Conservation (phyloP, 225 moss, liverwort and hornwort genomes). For the Antitrichia curtipendula region DNA sequence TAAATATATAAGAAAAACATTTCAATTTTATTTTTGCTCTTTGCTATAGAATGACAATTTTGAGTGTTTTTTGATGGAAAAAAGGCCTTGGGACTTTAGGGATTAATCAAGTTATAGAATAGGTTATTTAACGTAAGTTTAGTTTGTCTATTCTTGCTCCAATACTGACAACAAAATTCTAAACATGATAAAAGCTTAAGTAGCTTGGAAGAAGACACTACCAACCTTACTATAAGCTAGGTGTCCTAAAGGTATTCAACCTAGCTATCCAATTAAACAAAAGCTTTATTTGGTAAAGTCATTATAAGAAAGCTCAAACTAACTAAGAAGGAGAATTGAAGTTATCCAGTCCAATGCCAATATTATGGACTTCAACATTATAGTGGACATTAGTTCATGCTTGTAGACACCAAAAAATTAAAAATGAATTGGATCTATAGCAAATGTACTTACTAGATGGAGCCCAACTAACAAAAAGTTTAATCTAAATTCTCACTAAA, state of each 20-base stretch:
- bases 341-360: neutral
- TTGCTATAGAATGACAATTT: too few relatives aligned
- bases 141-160: neutral
- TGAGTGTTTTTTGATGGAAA: too few relatives aligned
- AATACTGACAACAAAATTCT: rapidly evolving
- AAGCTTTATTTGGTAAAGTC: neutral
- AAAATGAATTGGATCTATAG: rapidly evolving
- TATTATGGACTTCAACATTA: neutral
- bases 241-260: neutral
- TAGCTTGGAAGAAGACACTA: neutral
- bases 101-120: too few relatives aligned
- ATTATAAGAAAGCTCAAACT: neutral
- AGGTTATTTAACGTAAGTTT: too few relatives aligned
- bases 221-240: neutral
- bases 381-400: neutral
- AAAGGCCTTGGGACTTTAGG: too few relatives aligned
- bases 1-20: too few relatives aligned
- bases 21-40: too few relatives aligned
- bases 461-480: neutral
- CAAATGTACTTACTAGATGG: neutral
- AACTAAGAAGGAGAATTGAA: neutral
- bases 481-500: neutral
- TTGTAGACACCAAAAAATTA: neutral
- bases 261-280: rapidly evolving
- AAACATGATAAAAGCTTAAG: neutral